These are phyloP conservation scores for Gossypium sturtianum DNA, from an alignment of 345 rosid species.

Conservation along the genomic window DNA sequence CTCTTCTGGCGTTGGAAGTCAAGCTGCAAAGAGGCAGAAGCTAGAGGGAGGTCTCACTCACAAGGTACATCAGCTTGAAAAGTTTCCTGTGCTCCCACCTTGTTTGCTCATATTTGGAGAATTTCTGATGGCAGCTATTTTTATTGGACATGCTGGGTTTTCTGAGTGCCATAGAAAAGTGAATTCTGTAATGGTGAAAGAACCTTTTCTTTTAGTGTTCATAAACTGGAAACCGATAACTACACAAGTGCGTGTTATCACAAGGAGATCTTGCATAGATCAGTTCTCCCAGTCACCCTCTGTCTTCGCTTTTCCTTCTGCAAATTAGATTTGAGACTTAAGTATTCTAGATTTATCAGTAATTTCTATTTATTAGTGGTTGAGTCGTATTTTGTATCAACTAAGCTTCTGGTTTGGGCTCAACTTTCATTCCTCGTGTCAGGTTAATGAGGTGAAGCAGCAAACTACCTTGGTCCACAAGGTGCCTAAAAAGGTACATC, in stretches of 20 bases:
- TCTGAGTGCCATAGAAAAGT: background rate
- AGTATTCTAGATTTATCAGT: background rate
- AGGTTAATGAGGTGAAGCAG: slow-evolving; percentile 60
- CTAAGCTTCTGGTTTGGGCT: background rate
- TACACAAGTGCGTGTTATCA: background rate
- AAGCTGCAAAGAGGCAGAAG: slow-evolving; percentile 94
- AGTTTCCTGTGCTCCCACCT: background rate
- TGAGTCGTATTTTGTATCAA: background rate
- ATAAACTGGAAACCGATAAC: background rate
- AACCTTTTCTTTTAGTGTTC: background rate
- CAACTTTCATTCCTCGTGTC: slow-evolving; percentile 15
- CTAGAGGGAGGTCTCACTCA: slow-evolving; percentile 72
- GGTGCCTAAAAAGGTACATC: slow-evolving; percentile 59
- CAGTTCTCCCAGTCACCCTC: background rate
- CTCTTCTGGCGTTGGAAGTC: slow-evolving; percentile 55
- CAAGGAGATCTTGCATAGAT: background rate
- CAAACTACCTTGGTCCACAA: slow-evolving; percentile 70
- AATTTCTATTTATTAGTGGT: background rate
- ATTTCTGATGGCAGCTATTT: background rate
- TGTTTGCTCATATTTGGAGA: background rate
- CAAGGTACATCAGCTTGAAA: slow-evolving; percentile 39
- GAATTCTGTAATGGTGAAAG: background rate
- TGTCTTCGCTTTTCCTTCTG: background rate
- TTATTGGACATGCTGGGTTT: background rate
- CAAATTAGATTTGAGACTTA: background rate